Conservation (phyloP, 176 grass and related monocot genomes). For the Hsuehochloa calcarea region DNA sequence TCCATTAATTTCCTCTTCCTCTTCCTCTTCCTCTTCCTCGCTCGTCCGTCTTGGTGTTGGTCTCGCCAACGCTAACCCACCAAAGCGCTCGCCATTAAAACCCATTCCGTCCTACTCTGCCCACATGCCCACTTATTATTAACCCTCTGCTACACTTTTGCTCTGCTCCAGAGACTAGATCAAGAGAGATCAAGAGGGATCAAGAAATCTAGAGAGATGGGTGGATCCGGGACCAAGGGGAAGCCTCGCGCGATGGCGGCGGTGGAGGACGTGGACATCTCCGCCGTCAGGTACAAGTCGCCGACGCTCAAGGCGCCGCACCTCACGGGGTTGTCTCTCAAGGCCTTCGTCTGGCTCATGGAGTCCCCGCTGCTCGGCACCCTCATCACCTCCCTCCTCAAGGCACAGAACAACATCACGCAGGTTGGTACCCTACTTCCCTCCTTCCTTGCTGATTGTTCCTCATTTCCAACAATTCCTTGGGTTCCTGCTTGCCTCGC, state of each 20-base stretch:
- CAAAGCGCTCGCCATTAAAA: too few species aligned
- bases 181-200: background rate
- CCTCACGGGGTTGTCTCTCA: constrained; percentile 57
- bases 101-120: too few species aligned
- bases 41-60: too few species aligned
- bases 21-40: too few species aligned
- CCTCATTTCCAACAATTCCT: too few species aligned
- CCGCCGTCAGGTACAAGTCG: constrained; percentile 60
- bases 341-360: constrained; percentile 73
- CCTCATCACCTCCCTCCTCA: constrained; percentile 54
- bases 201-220: background rate
- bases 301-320: constrained; percentile 57
- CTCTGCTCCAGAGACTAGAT: background rate
- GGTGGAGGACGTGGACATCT: constrained; percentile 66
- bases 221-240: constrained; percentile 21
- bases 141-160: background rate
- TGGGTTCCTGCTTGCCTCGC: too few species aligned
- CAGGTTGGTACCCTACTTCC: background rate
- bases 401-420: constrained; percentile 69
- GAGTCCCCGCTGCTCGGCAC: constrained; percentile 60
- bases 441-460: background rate
- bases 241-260: constrained; percentile 50
- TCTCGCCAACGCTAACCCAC: too few species aligned
- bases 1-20: too few species aligned
- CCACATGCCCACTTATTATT: too few species aligned